phyloP scores from a whole-genome alignment of 2,329 filamentous ascomycete genomes.

The Cladosporium colombiae region DNA sequence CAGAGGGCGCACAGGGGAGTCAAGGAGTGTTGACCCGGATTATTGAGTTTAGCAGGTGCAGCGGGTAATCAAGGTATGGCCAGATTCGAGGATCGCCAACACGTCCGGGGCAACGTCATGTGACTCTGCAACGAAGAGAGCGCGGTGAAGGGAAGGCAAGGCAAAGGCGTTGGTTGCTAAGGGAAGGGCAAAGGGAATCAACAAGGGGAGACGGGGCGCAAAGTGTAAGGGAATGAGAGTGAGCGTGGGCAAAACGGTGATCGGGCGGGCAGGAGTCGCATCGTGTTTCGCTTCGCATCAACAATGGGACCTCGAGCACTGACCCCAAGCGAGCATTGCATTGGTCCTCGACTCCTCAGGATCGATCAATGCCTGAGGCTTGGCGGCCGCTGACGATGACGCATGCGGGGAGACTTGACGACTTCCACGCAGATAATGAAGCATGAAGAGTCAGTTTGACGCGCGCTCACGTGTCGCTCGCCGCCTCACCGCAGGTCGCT shows the following conservation, averaged over 20 bases:
- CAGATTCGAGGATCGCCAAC: slow-evolving; percentile 10
- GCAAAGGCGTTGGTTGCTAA: neutral
- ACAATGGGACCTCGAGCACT: neutral
- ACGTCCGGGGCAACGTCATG: neutral
- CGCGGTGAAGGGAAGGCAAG: neutral
- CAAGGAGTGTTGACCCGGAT: slow-evolving; percentile 8
- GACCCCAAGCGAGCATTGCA: neutral
- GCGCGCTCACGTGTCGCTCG: neutral
- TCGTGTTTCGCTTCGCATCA: neutral
- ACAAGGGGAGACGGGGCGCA: neutral
- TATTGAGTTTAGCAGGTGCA: slow-evolving; percentile 17
- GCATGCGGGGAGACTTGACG: slow-evolving; percentile 2
- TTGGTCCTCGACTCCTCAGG: too few relatives aligned
- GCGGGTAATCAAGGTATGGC: slow-evolving; percentile 14
- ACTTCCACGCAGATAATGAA: neutral
- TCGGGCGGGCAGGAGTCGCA: neutral
- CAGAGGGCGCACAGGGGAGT: slow-evolving; percentile 7
- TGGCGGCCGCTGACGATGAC: neutral
- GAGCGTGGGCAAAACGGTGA: neutral
- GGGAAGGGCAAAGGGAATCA: neutral
- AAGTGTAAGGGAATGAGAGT: neutral
- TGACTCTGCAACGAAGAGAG: slow-evolving; percentile 4
- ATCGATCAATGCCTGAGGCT: neutral
- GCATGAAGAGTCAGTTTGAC: slow-evolving; percentile 10
- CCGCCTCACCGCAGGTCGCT: slow-evolving; percentile 1